phyloP scores from a whole-genome alignment of 2,329 filamentous ascomycete species.

The Coleophoma cylindrospora region DNA sequence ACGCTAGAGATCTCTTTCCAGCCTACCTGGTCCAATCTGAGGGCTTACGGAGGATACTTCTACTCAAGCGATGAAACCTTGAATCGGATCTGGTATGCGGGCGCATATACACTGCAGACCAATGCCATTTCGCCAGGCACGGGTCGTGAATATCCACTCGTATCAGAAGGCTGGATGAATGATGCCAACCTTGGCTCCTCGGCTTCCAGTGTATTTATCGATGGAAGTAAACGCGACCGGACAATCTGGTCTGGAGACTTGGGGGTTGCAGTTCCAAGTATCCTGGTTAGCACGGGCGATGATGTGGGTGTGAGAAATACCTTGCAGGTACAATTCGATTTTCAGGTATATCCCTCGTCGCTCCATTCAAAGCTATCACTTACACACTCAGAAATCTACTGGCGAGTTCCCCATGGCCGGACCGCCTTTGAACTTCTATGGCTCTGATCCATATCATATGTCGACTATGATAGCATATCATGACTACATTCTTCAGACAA shows the following conservation, averaged over 20 bases:
- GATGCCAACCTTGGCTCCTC: conserved; percentile 27
- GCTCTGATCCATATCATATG: conserved; percentile 50
- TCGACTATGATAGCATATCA: conserved; percentile 53
- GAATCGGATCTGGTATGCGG: conserved; percentile 47
- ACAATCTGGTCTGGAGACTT: conserved; percentile 60
- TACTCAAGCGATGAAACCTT: conserved; percentile 41
- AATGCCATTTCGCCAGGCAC: conserved; percentile 23
- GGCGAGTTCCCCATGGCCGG: conserved; percentile 46
- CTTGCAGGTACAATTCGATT: conserved; percentile 39
- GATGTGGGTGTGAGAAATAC: conserved; percentile 44
- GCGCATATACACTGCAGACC: conserved; percentile 38
- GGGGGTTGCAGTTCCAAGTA: conserved; percentile 47
- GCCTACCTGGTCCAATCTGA: conserved; percentile 34
- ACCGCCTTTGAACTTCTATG: conserved; percentile 32
- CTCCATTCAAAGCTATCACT: neutral
- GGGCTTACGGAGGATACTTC: conserved; percentile 50
- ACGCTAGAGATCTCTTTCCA: conserved; percentile 32
- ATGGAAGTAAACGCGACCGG: conserved; percentile 55
- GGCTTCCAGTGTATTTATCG: conserved; percentile 29
- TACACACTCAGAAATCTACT: conserved; percentile 6
- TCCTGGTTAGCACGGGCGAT: conserved; percentile 50
- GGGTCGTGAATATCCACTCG: conserved; percentile 24
- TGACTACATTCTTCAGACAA: conserved; percentile 52
- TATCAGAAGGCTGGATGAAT: conserved; percentile 31
- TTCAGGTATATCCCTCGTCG: conserved; percentile 7